These are phyloP conservation scores for Nigrograna mackinnonii DNA, from an alignment of 2,329 filamentous ascomycete species.

Conservation along the genomic window DNA sequence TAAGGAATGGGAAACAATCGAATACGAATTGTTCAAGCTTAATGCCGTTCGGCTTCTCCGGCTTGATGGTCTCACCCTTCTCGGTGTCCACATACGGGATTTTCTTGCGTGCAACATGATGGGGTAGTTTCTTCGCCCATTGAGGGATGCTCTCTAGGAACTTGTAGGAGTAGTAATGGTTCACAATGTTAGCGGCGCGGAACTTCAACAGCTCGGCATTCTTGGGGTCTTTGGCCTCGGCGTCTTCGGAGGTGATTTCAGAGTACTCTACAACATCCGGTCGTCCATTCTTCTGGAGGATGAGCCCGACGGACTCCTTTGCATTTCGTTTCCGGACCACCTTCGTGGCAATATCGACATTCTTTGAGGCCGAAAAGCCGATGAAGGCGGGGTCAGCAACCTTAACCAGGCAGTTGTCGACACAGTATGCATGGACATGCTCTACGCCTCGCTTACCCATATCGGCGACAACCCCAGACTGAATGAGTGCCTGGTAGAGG, in stretches of 20 bases:
- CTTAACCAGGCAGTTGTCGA: slow-evolving; percentile 98
- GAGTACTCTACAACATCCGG: slow-evolving; percentile 99
- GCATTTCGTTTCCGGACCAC: slow-evolving; percentile 98
- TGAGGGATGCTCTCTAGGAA: slow-evolving; percentile 90
- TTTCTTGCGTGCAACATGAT: slow-evolving; percentile 98
- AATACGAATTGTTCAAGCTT: slow-evolving; percentile 99
- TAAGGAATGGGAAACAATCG: slow-evolving; percentile 90
- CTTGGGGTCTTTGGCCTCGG: slow-evolving; percentile 83
- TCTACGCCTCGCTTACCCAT: slow-evolving; percentile 88
- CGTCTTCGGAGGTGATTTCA: slow-evolving; percentile 88
- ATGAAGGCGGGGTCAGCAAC: slow-evolving; percentile 97
- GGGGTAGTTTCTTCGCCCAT: slow-evolving; percentile 84
- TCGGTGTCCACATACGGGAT: slow-evolving; percentile 82
- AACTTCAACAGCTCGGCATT: slow-evolving; percentile 86
- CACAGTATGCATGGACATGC: slow-evolving; percentile 97
- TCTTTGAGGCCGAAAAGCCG: slow-evolving; percentile 84
- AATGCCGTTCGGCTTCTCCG: slow-evolving; percentile 94
- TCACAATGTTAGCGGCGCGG: slow-evolving; percentile 98
- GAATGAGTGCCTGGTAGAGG: slow-evolving; percentile 88
- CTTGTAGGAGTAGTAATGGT: slow-evolving; percentile 97
- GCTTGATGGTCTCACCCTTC: slow-evolving; percentile 81
- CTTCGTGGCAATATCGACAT: slow-evolving; percentile 96
- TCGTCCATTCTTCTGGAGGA: slow-evolving; percentile 91
- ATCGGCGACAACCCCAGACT: slow-evolving; percentile 78
- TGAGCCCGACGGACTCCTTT: slow-evolving; percentile 92